Conservation (phyloP, 805 yeast species). For the Wickerhamomyces strasburgensis region DNA sequence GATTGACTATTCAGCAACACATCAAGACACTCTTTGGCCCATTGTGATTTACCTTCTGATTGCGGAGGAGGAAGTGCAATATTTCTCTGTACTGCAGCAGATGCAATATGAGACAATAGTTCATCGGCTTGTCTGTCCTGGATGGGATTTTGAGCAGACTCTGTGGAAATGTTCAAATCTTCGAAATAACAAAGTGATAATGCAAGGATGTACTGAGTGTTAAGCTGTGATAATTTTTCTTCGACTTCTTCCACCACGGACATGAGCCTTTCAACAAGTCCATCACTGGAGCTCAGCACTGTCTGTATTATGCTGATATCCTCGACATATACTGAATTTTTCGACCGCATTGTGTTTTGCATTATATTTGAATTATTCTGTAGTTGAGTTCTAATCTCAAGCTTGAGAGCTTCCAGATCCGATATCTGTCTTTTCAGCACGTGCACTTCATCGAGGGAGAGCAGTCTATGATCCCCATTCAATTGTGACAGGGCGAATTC, state of each 20-base stretch:
- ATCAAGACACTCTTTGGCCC: constrained; percentile 25
- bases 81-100: constrained; percentile 23
- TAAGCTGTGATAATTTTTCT: constrained; percentile 2
- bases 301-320: constrained; percentile 5
- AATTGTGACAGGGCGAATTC: constrained; percentile 19
- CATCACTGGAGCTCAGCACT: constrained; percentile 11
- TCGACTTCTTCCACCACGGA: constrained; percentile 10
- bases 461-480: constrained; percentile 7
- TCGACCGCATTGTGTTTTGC: neutral
- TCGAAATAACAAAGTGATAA: constrained; percentile 22
- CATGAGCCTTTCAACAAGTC: constrained; percentile 7
- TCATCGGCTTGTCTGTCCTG: constrained; percentile 19
- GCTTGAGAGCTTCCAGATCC: constrained; percentile 7
- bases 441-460: constrained; percentile 13
- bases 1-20: constrained; percentile 4
- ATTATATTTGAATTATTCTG: constrained; percentile 7
- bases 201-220: constrained; percentile 18
- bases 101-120: constrained; percentile 22
- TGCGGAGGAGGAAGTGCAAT: constrained; percentile 19
- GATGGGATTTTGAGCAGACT: neutral
- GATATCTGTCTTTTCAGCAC: constrained; percentile 6
- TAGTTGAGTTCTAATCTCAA: constrained; percentile 17
- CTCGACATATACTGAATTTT: constrained; percentile 8
- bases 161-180: constrained; percentile 7
- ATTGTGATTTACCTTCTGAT: constrained; percentile 12